Base-by-base conservation (phyloP, 1,139 yeast genomes). In the Nakaseomyces nivariensis region DNA sequence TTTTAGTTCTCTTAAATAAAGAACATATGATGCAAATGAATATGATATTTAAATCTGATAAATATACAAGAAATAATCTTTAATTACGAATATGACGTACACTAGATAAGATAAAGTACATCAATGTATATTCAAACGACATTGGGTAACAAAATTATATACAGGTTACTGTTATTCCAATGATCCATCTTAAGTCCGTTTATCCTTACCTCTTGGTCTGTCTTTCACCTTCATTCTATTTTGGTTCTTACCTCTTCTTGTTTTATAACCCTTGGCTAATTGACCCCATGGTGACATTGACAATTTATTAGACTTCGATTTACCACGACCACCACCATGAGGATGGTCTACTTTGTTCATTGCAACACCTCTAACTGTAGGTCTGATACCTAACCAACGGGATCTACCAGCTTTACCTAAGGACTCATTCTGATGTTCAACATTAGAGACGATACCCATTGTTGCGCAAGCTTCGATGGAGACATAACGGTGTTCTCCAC, bases 251-350 rank as follows among this genome's bases (percentile, higher is more conserved):
- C 94, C 94, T 63, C 85, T 82, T 72, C 98, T 83, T 34, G 98
- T 92, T 79, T 89, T 90, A 73, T 82, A 90, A 70, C 92, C 94
- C 78, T 90, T 90, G 48, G 90, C 82, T 63, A 82, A 70, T 58
- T 83, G 83, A 65, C 99, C 98, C 97, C 97, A 92, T 71, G 95
- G 94, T 53, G 96, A 86, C 74, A 85, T 89, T 11, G 97, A 86
- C 49, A 85, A 78, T 74, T 88, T 90, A 71, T 90, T 90, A 56
- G 96, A 87, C 81, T 94, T 92, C 52, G 96, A 86, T 70, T 92
- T 94, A 79, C 99, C 99, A 78, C 98, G 85, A 73, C 99, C 99
- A 84, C 99, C 99, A 77, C 99, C 99, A 64, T 89, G 94, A 58
- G 99, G 99, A 74, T 92, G 99, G 71, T 92, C 97, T 66, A 82